A percentile compares a stretch with the other conserved stretches of the same genome.
phyloP scores from a whole-genome alignment of 2,329 filamentous ascomycete genomes.

The Fusarium pseudocircinatum region DNA sequence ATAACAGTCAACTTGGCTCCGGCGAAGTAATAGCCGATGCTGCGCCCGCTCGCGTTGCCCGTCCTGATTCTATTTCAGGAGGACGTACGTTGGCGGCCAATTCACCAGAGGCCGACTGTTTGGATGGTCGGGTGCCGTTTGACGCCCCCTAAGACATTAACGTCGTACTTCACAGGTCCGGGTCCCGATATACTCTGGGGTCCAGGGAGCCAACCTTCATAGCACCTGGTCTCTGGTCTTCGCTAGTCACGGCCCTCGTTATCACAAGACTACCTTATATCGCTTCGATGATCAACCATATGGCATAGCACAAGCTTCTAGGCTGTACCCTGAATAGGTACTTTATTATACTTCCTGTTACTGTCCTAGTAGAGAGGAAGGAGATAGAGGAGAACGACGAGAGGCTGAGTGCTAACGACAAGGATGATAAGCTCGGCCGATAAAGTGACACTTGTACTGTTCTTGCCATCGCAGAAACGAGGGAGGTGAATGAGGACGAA shows the following conservation, averaged over 20 bases:
- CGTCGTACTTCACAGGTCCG: neutral
- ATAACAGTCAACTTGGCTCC: neutral
- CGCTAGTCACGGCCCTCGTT: neutral
- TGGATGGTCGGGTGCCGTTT: neutral
- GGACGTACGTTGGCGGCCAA: neutral
- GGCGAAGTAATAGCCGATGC: neutral
- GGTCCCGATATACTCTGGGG: neutral
- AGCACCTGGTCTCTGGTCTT: neutral
- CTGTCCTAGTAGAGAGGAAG: neutral
- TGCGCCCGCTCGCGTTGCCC: neutral
- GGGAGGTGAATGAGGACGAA: neutral
- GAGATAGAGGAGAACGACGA: neutral
- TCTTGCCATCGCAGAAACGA: neutral
- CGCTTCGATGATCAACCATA: neutral
- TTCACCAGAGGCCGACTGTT: neutral
- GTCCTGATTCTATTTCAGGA: neutral
- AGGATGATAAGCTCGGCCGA: neutral
- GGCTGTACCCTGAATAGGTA: neutral
- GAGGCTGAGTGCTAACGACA: neutral
- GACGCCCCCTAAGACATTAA: neutral
- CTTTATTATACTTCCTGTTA: neutral
- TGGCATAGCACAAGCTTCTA: neutral
- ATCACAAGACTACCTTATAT: neutral
- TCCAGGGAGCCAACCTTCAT: neutral
- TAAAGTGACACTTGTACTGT: neutral